Evolutionary conservation across 768 basidiomycete genomes (phyloP).

Genomic region (Calvatia gigantea): DNA sequence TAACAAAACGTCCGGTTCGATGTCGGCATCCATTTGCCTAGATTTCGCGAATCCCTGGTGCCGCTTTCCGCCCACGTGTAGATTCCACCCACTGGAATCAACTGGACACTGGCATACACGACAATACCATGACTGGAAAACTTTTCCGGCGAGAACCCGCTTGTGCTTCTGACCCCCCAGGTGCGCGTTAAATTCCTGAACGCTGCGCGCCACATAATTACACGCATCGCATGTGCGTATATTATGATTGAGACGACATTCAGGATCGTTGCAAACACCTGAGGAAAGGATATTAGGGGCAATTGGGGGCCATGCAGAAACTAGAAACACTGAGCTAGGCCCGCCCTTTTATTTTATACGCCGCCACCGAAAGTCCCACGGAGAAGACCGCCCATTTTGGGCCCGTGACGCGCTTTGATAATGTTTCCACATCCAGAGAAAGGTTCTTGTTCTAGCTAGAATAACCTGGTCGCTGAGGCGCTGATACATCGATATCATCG

Average conservation of each 20-base stretch:
- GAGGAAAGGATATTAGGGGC: slow-evolving; percentile 34
- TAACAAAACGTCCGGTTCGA: slow-evolving; percentile 19
- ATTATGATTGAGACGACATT: slow-evolving; percentile 33
- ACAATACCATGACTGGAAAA: slow-evolving; percentile 26
- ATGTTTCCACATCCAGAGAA: no score
- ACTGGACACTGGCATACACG: slow-evolving; percentile 8
- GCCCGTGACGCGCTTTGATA: no score
- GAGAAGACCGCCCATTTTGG: no score
- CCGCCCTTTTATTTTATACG: no score
- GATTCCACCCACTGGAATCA: neutral
- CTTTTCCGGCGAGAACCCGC: slow-evolving; percentile 12
- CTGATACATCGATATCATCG: no score
- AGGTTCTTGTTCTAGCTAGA: no score
- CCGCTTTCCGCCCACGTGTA: slow-evolving; percentile 1
- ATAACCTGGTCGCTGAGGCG: no score
- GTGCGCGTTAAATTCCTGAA: slow-evolving; percentile 25
- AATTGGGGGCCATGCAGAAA: slow-evolving; percentile 13
- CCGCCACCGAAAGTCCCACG: no score
- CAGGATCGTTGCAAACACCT: slow-evolving; percentile 30
- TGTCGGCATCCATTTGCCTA: neutral
- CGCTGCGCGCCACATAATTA: slow-evolving; percentile 26
- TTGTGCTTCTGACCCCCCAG: slow-evolving; percentile 12
- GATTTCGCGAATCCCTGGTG: slow-evolving; percentile 2
- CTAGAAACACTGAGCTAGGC: no score
- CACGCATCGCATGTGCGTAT: slow-evolving; percentile 39